A percentile compares a stretch with the other conserved stretches of the same genome.
These are phyloP conservation scores for Erythrobasidium hasegawianum DNA, from an alignment of 1,284 basidiomycete genomes.

Conservation along the genomic window DNA sequence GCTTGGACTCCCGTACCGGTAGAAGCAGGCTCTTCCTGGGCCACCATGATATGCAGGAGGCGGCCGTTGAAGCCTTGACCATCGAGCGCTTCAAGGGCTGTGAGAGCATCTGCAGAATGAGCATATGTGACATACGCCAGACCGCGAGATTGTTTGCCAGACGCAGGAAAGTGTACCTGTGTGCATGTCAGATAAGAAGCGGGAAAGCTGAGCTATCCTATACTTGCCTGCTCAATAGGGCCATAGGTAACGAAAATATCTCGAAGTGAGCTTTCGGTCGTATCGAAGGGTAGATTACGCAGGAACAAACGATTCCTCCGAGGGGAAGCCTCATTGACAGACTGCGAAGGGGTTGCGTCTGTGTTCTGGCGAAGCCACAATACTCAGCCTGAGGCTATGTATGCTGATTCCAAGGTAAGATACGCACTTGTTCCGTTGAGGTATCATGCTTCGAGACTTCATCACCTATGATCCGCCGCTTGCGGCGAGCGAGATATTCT, in stretches of 20 bases:
- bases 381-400: too few species aligned
- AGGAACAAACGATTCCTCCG: slow-evolving; percentile 80
- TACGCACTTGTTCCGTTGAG: too few species aligned
- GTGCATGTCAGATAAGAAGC: too few species aligned
- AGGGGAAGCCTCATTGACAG: slow-evolving; percentile 45
- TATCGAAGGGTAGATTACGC: slow-evolving; percentile 83
- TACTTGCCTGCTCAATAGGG: slow-evolving; percentile 55
- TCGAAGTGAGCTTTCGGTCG: slow-evolving; percentile 67
- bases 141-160: slow-evolving; percentile 51
- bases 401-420: too few species aligned
- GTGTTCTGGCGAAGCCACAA: too few species aligned
- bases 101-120: slow-evolving; percentile 63
- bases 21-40: slow-evolving; percentile 52
- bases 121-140: slow-evolving; percentile 75
- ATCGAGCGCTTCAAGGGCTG: slow-evolving; percentile 74
- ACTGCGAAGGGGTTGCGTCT: background rate
- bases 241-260: slow-evolving; percentile 70
- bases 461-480: slow-evolving; percentile 47
- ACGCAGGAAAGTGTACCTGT: slow-evolving; percentile 6
- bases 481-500: slow-evolving; percentile 50
- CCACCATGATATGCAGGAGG: slow-evolving; percentile 82
- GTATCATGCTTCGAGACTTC: background rate
- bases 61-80: slow-evolving; percentile 87
- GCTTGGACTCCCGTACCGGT: slow-evolving; percentile 28
- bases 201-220: too few species aligned